Evolutionary conservation across 305 asterid genomes (phyloP).

Genomic region (Rubia occidens): DNA sequence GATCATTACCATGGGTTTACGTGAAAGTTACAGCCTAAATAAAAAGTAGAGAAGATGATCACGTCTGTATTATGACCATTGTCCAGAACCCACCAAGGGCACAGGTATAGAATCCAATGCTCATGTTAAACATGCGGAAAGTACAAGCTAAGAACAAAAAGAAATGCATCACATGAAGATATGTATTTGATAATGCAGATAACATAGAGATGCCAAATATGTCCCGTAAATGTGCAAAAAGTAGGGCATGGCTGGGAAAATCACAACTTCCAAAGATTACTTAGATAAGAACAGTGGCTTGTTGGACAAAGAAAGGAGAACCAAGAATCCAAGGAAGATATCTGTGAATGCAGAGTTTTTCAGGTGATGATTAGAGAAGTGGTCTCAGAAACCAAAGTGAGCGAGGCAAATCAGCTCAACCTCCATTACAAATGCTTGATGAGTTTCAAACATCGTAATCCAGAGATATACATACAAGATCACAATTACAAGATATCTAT

Average conservation of each 20-base stretch:
- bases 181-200: not conserved
- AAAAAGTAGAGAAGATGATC: not conserved
- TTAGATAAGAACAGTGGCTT: not conserved
- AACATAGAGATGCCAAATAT: not conserved
- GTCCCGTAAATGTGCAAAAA: not conserved
- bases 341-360: not conserved
- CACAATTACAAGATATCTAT: not conserved
- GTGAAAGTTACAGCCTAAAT: not conserved
- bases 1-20: not conserved
- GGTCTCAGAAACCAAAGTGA: not conserved
- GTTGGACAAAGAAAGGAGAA: not conserved
- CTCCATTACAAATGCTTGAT: not conserved
- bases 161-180: not conserved
- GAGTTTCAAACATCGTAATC: slow-evolving; percentile 2
- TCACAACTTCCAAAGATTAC: not conserved
- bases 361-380: not conserved
- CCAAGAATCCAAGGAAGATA: not conserved
- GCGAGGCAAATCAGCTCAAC: not conserved
- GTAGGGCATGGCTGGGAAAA: not conserved
- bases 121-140: not conserved
- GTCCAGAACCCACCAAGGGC: not conserved
- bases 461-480: not conserved
- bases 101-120: not conserved
- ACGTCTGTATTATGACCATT: not conserved
- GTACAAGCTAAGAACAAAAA: not conserved